Base-by-base conservation (phyloP, 2,329 filamentous ascomycete genomes). In the Aureobasidium melanogenum region DNA sequence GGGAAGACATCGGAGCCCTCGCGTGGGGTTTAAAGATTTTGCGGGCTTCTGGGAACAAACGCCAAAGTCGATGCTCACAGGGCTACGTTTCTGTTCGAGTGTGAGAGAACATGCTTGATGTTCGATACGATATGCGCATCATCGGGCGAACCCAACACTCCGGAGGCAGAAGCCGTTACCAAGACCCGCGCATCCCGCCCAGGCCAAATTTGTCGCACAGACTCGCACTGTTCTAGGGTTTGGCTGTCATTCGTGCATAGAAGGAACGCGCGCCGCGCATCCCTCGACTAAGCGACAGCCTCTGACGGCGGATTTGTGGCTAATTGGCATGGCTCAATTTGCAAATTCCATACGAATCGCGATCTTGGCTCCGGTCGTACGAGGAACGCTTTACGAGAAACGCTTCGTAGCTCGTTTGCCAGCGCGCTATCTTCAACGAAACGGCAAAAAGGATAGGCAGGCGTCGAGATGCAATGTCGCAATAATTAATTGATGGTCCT, bases 1-100 rank as follows among this genome's bases (percentile, higher is more conserved):
- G 66, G 30, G 66, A 68, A 7, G 69, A 67, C 68, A 69, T 54
- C 32, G 50, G 30, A 51, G 32, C 30, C 32, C 28, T 38, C 48
- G 32, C 7, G 19, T 24, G 32, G 30, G 50, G 50, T 28, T 28
- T 5, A 22, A 22, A 54, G 6, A 41, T 41, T 19, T 39, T 39
- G 48, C 48, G 34, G 17, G 28, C n/a, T 26, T 30, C 19, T 47
- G 15, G 24, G 36, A 15, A 28, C 3, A 22, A 39, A 41, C 19
- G 50, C 50, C 34, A 38, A 28, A 39, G 50, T 39, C 34, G 50
- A 39, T 39, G 28, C 19, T 3, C 36, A 14, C 34, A 19, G 34
- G 50, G 34, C 36, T 41, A 24, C 17, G 15, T 17, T 41, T 24
- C 17, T 39, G 34, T 12, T 38, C 50, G 19, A 9, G 24, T 28